Percentiles rank a stretch among this genome's conserved stretches.
phyloP scores from a whole-genome alignment of 106 monocot species.

The Ottelia alismoides region DNA sequence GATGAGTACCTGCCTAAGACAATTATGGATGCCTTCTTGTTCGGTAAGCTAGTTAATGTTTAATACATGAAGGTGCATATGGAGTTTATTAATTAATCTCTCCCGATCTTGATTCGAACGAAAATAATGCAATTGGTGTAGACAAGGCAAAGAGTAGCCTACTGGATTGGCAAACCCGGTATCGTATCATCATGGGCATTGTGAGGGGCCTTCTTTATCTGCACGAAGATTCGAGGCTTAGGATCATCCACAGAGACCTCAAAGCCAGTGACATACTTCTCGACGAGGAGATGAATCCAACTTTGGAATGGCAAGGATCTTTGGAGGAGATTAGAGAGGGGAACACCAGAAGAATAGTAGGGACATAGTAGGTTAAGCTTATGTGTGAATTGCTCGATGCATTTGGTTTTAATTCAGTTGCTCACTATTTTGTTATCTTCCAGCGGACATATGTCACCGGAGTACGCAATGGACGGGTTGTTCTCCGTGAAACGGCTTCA shows the following conservation, averaged over 20 bases:
- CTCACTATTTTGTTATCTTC: not conserved
- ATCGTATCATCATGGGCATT: not conserved
- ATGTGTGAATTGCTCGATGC: too few relatives aligned
- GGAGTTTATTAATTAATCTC: too few relatives aligned
- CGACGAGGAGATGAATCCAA: conserved; percentile 2
- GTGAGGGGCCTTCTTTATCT: conserved; percentile 3
- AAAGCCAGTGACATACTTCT: conserved; percentile 4
- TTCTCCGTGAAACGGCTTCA: not conserved
- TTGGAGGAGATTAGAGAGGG: conserved; percentile 4
- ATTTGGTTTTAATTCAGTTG: too few relatives aligned
- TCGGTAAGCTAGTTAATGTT: too few relatives aligned
- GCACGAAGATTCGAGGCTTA: conserved; percentile 4
- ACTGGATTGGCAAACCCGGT: not conserved
- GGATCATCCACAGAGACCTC: conserved; percentile 1
- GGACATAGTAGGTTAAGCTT: not conserved
- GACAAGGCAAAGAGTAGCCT: too few relatives aligned
- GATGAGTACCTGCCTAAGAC: too few relatives aligned
- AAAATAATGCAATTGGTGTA: too few relatives aligned
- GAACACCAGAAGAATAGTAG: not conserved
- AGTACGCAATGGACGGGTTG: conserved; percentile 5
- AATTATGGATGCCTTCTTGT: too few relatives aligned
- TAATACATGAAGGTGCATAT: too few relatives aligned
- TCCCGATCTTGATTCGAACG: too few relatives aligned
- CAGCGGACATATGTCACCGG: conserved; percentile 4
- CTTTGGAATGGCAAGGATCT: conserved; percentile 4